A percentile compares a stretch with the other conserved stretches of the same genome.
Conservation (phyloP, 345 rosid species). For the Triadica sebifera region DNA sequence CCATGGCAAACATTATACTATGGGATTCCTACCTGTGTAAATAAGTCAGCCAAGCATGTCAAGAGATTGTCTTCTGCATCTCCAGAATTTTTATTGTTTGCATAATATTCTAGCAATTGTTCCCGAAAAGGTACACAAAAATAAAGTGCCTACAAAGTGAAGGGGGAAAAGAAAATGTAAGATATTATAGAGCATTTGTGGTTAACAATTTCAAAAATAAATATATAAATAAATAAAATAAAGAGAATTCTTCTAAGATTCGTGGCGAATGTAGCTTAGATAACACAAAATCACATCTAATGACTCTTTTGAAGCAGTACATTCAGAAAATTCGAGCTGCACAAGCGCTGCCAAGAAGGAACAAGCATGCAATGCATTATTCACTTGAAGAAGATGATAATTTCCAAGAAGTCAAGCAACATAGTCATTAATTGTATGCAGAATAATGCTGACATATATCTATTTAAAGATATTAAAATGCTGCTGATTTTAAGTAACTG, state of each 20-base stretch:
- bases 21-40: slow-evolving; percentile 63
- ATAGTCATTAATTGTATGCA: not conserved
- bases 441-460: not conserved
- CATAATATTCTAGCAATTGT: slow-evolving; percentile 91
- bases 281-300: not conserved
- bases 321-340: not conserved
- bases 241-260: not conserved
- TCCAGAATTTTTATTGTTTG: slow-evolving; percentile 58
- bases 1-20: not conserved
- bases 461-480: not conserved
- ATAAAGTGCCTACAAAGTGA: slow-evolving; percentile 77
- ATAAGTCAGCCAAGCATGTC: slow-evolving; percentile 94
- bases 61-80: slow-evolving; percentile 95
- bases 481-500: not conserved
- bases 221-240: not conserved
- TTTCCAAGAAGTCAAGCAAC: not conserved
- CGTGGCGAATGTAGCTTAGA: not conserved
- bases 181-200: not conserved
- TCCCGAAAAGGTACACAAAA: slow-evolving; percentile 99
- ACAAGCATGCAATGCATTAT: not conserved
- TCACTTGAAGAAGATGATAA: not conserved
- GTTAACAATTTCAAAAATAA: not conserved
- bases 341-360: not conserved
- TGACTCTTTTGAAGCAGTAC: not conserved
- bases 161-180: not conserved